Base-by-base conservation (phyloP, 208 protist genomes). In the Trypanosoma vivax region DNA sequence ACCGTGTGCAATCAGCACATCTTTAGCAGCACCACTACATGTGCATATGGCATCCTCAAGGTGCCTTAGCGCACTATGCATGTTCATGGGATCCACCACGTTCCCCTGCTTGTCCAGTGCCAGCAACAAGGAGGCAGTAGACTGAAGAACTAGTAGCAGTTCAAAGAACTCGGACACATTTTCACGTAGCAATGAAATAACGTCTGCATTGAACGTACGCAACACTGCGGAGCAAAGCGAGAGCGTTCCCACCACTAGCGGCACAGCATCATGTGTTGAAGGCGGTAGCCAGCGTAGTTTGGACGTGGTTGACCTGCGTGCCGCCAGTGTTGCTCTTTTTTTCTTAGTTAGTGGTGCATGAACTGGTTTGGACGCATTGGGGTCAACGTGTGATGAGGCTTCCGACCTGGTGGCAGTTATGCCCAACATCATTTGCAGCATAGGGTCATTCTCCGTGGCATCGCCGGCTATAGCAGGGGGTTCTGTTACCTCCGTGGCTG, bases 241-340 rank as follows among this genome's bases (percentile, higher is more conserved):
- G 3, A 93, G 62, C 14, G 82, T 89, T 13, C 87, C 71, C 7
- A 76, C 16, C 28, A 69, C 53, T 21, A 90, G 68, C 0, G 76
- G 60, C 19, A 83, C 61, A 10, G 51, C 63, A 14, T 76, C 58
- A 9, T 64, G 63, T 2, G 81, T 67, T 53, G 73, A 71, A 18
- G 70, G 64, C 13, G 86, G 86, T 9, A 93, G 57, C 78, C 82
- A 93, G 4, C 79, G 65, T 39, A 93, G 55, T 14, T 9, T 25
- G 5, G 25, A 7, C 33, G 48, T 25, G 19, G 0, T 24, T 23
- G 18, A 16, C 10, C 10, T 33, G 21, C 4, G 1, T 1, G 11
- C 25, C 5, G 14, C 11, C 16, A 3, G 34, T 23, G 9, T 19
- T 45, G 46, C 24, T 3, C 2, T 18, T 29, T 23, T 50, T 45